Conservation (phyloP, 257 asterid species). For the Nicotiana tabacum region DNA sequence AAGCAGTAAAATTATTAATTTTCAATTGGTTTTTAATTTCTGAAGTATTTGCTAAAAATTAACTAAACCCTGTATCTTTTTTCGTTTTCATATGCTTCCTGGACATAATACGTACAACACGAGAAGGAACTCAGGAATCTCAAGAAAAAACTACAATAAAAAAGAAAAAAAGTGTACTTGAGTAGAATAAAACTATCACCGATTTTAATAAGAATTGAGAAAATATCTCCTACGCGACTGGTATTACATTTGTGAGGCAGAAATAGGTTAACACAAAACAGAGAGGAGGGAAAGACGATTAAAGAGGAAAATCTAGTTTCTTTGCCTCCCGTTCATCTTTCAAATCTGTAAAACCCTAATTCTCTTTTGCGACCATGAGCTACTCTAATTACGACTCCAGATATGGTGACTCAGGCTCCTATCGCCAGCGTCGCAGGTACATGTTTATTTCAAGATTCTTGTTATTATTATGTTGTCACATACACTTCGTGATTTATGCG, state of each 20-base stretch:
- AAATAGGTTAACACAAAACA: background rate
- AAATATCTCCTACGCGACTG: background rate
- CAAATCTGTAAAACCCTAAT: slow-evolving; percentile 23
- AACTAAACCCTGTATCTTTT: no score
- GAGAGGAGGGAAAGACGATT: background rate
- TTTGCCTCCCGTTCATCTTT: slow-evolving; percentile 10
- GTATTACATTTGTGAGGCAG: background rate
- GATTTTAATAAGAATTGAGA: background rate
- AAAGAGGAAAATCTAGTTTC: background rate
- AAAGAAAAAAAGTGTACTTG: background rate
- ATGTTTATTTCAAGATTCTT: background rate
- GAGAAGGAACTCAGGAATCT: no score
- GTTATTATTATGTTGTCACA: background rate
- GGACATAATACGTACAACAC: no score
- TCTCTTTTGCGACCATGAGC: slow-evolving; percentile 33
- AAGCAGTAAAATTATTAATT: no score
- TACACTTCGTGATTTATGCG: background rate
- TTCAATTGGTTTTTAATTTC: no score
- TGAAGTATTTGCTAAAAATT: no score
- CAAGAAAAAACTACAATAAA: no score
- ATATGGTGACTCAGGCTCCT: slow-evolving; percentile 57
- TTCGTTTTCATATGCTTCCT: no score
- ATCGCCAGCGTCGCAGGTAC: slow-evolving; percentile 87
- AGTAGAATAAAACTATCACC: background rate
- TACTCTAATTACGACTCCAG: slow-evolving; percentile 58